Conservation (phyloP, 2,329 filamentous ascomycete genomes). For the Claviceps sp. region DNA sequence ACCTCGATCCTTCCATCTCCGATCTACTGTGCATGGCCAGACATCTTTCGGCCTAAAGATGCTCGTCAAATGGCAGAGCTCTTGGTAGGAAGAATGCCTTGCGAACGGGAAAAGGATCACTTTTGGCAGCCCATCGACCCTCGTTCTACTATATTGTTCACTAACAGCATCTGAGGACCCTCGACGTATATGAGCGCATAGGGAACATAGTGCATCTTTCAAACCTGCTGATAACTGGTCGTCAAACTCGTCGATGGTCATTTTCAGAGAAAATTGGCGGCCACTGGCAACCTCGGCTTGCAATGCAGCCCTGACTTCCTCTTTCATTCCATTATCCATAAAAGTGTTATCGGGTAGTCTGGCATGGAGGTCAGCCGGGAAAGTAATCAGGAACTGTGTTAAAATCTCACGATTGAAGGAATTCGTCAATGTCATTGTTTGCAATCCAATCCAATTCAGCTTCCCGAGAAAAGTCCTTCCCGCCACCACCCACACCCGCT, state of each 20-base stretch:
- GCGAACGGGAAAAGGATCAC: constrained; percentile 66
- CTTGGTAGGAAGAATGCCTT: constrained; percentile 73
- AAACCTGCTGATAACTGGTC: constrained; percentile 8
- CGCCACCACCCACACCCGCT: constrained; percentile 65
- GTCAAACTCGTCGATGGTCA: constrained; percentile 10
- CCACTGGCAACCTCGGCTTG: constrained; percentile 10
- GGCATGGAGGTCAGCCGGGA: not conserved
- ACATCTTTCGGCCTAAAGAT: constrained; percentile 62
- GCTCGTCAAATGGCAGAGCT: constrained; percentile 58
- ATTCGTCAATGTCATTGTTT: constrained; percentile 36
- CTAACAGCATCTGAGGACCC: not conserved
- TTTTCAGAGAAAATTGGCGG: constrained; percentile 14
- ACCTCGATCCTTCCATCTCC: constrained; percentile 46
- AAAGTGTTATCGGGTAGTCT: constrained; percentile 11
- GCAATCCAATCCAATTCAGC: constrained; percentile 50
- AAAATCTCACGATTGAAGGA: constrained; percentile 25
- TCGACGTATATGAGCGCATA: constrained; percentile 1
- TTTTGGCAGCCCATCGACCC: constrained; percentile 20
- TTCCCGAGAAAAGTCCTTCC: constrained; percentile 56
- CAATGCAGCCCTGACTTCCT: constrained; percentile 7
- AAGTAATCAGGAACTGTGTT: not conserved
- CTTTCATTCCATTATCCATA: constrained; percentile 3
- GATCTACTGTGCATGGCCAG: constrained; percentile 67
- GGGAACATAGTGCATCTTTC: not conserved
- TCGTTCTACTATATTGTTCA: not conserved